These are phyloP conservation scores for Tetrahymena thermophila DNA, from an alignment of 73 alveolate genomes.

Conservation along the genomic window DNA sequence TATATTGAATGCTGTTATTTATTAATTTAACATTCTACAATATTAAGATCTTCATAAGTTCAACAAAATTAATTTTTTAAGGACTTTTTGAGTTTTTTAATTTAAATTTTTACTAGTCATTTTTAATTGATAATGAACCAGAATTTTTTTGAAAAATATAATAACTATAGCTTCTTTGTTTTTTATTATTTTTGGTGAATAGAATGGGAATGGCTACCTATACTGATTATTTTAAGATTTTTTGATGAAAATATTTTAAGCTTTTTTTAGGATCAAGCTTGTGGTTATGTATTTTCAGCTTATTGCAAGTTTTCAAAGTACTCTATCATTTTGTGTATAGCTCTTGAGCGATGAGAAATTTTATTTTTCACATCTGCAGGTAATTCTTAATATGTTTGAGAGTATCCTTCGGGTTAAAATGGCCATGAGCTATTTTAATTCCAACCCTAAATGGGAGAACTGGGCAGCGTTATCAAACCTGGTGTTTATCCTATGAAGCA, in stretches of 20 bases:
- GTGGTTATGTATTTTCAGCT: background rate
- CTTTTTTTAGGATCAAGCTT: background rate
- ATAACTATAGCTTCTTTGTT: no score
- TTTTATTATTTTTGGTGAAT: background rate
- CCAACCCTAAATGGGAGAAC: conserved; percentile 88
- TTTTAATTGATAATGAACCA: background rate
- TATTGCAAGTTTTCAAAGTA: background rate
- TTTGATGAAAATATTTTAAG: background rate
- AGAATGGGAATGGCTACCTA: background rate
- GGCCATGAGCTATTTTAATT: conserved; percentile 52
- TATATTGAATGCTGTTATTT: background rate
- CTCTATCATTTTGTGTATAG: conserved; percentile 49
- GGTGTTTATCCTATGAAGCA: conserved; percentile 83
- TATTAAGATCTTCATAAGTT: background rate
- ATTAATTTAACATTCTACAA: background rate
- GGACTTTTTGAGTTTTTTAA: background rate
- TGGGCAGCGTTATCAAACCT: conserved; percentile 83
- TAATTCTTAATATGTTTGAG: conserved; percentile 71
- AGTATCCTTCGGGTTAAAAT: conserved; percentile 78
- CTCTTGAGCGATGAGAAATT: conserved; percentile 76
- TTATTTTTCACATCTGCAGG: conserved; percentile 69
- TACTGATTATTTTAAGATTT: no score
- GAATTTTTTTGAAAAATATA: no score
- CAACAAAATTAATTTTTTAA: background rate
- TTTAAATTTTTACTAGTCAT: background rate